These are phyloP conservation scores for Teratosphaeria destructans DNA, from an alignment of 2,329 filamentous ascomycete genomes.

Conservation along the genomic window DNA sequence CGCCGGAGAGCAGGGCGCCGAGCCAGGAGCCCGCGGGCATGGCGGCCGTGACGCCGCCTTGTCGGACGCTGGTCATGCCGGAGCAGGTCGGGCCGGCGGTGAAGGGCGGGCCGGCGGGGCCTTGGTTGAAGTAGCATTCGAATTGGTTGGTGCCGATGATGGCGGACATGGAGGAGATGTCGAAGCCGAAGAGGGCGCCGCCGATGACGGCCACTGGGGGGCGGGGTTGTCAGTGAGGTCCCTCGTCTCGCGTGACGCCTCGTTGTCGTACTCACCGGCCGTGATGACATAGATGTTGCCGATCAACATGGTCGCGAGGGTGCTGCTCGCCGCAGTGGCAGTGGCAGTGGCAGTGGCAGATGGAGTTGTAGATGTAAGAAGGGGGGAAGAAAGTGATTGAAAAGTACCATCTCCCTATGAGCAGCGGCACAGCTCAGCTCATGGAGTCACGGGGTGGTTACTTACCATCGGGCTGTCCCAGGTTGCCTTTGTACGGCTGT, in stretches of 20 bases:
- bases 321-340: no score
- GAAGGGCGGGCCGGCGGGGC: conserved; percentile 9
- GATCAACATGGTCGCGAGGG: no score
- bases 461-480: no score
- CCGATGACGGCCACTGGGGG: conserved; percentile 39
- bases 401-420: no score
- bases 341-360: no score
- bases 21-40: conserved; percentile 64
- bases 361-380: no score
- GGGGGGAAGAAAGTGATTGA: no score
- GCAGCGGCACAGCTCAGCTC: no score
- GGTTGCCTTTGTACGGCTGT: no score
- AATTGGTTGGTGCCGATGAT: conserved; percentile 57
- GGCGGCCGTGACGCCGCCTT: conserved; percentile 54
- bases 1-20: conserved; percentile 51
- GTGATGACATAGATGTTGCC: conserved; percentile 50
- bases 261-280: conserved; percentile 26
- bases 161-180: conserved; percentile 63
- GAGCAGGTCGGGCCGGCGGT: conserved; percentile 29
- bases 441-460: no score
- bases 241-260: not conserved
- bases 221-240: not conserved
- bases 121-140: conserved; percentile 55
- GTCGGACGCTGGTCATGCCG: conserved; percentile 50
- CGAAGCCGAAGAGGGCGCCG: conserved; percentile 66